Evolutionary conservation across 75 land plant genomes (phyloP), one percentile per base, ranked within the genome.

Genomic region (Cupressus sempervirens): DNA sequence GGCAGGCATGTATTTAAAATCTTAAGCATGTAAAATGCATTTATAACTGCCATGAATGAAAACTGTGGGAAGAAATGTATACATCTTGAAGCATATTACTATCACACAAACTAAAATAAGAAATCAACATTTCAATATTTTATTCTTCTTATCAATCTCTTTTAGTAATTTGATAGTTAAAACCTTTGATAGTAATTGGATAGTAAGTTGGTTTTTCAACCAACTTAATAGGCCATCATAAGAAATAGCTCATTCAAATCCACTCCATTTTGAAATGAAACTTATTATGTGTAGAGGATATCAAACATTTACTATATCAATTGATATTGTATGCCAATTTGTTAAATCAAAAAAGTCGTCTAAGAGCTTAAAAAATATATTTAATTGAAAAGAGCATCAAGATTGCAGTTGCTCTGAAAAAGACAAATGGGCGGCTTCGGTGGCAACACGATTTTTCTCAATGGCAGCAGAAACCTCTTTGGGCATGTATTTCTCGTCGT

Each of bases 401-500:
- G 32, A 43, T 45, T 79, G 52, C 45, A 79, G 30, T 45, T 79
- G 48, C 1, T 43, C n/a, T 45, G 23, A 30, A 56, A 73, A 16
- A 29, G 73, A 2, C 26, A 73, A 77, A 50, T 74, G 56, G 40
- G 76, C 84, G 30, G 15, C 30, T 62, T 62, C 87, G 13, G 89
- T 36, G 83, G 36, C 87, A 86, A 91, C 91, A 88, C 90, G 92
- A 65, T 96, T 96, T 90, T 85, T 89, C 89, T 91, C 98, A n/a
- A 96, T 86, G 18, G 94, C 96, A 4, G 84, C 89, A 0, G 98
- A 96, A 7, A 96, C 93, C 58, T 96, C 98, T 68, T 80, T 77
- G 2, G 98, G 98, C 98, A 96, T 96, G 76, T 96, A 96, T 90
- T 96, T 96, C 93, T 96, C 98, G 52, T 96, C 98, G 81, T 96